Conservation (phyloP, 345 rosid genomes). For the Populus nigra region DNA sequence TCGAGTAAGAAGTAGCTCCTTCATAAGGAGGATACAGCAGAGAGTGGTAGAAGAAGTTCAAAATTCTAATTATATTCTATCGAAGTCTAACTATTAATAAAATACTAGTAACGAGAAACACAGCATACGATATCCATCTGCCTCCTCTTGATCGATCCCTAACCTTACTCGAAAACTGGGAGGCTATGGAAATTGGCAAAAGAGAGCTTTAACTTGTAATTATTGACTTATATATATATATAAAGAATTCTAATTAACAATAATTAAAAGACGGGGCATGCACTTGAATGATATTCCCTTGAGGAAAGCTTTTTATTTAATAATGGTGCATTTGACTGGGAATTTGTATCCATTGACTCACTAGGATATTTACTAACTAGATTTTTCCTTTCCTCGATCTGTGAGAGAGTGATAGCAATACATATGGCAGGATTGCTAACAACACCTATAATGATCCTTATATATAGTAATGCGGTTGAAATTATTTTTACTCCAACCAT, state of each 20-base stretch:
- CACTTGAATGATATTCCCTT: background rate
- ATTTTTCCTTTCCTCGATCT: background rate
- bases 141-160: conserved; percentile 15
- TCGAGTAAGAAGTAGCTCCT: background rate
- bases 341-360: conserved; percentile 15
- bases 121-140: background rate
- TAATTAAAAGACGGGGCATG: conserved; percentile 13
- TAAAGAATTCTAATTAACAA: background rate
- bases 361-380: background rate
- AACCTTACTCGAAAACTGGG: conserved; percentile 13
- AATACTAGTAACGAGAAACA: conserved; percentile 5
- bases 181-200: conserved; percentile 15
- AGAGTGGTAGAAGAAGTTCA: background rate
- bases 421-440: background rate
- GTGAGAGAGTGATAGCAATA: background rate
- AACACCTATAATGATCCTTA: background rate
- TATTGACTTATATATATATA: background rate
- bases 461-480: background rate
- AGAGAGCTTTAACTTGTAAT: conserved; percentile 10
- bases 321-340: conserved; percentile 25
- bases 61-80: background rate
- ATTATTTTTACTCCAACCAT: no score
- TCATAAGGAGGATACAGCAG: background rate
- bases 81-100: background rate
- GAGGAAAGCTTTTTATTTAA: background rate